These are phyloP conservation scores for Solanum etuberosum DNA, from an alignment of 257 asterid genomes.

Conservation along the genomic window DNA sequence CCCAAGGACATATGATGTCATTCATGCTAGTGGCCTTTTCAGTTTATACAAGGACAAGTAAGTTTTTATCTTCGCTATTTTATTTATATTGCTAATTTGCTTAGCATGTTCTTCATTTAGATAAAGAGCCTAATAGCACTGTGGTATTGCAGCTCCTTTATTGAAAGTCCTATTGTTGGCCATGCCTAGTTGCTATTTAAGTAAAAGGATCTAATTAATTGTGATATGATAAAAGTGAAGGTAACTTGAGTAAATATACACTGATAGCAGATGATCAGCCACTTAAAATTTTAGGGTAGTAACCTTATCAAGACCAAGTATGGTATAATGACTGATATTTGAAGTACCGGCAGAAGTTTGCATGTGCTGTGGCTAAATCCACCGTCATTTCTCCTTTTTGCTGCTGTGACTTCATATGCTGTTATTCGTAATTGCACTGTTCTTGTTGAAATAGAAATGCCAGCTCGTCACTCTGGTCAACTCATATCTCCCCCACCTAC, in stretches of 20 bases:
- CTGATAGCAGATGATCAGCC: not conserved
- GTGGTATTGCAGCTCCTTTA: not conserved
- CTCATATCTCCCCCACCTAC: not conserved
- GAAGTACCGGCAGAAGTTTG: not conserved
- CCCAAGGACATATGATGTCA: slow-evolving; percentile 91
- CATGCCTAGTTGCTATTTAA: not conserved
- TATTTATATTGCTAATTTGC: not conserved
- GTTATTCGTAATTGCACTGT: not conserved
- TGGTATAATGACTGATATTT: not conserved
- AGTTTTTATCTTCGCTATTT: slow-evolving; percentile 12
- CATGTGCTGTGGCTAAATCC: not conserved
- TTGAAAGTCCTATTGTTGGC: not conserved
- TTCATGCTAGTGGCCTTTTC: slow-evolving; percentile 84
- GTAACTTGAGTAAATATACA: not conserved
- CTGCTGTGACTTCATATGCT: not conserved
- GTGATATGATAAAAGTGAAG: not conserved
- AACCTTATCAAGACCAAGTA: not conserved
- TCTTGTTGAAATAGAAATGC: not conserved
- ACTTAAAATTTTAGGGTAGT: not conserved
- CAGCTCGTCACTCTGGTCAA: not conserved
- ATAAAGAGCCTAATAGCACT: not conserved
- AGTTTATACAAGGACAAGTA: slow-evolving; percentile 82
- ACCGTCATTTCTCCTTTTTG: not conserved
- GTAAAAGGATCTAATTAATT: not conserved
- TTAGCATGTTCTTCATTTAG: not conserved